Conservation (phyloP, 192 early-diverging fungal species). For the Linnemannia elongata region DNA sequence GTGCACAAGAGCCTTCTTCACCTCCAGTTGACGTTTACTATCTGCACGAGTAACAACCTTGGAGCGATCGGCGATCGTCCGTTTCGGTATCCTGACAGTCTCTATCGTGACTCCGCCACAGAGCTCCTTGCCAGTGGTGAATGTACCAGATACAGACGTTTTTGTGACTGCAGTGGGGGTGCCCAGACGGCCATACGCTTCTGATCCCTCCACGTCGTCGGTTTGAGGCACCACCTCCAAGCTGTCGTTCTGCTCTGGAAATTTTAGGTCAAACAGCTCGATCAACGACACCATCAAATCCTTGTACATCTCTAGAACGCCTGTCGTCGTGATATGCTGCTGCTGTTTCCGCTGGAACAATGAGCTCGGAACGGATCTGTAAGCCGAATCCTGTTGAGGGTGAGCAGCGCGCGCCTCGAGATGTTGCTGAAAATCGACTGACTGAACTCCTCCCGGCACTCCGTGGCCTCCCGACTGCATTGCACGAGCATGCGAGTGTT, state of each 20-base stretch:
- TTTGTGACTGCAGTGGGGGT: too few relatives aligned
- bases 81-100: constrained; percentile 10
- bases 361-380: not conserved
- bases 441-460: not conserved
- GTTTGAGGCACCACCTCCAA: not conserved
- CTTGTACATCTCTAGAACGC: constrained; percentile 42
- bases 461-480: not conserved
- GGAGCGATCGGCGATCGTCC: not conserved
- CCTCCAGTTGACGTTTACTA: constrained; percentile 24
- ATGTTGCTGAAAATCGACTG: not conserved
- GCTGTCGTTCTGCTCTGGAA: not conserved
- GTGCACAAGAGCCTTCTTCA: constrained; percentile 20
- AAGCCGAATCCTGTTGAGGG: not conserved
- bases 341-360: constrained; percentile 12
- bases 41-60: constrained; percentile 35
- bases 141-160: not conserved
- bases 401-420: not conserved
- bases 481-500: not conserved
- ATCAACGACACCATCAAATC: constrained; percentile 26
- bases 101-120: not conserved
- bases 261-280: constrained; percentile 21
- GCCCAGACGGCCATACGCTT: not conserved
- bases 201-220: not conserved
- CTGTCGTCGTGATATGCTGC: not conserved
- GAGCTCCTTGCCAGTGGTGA: not conserved